These are phyloP conservation scores for Solanum infundibuliforme DNA, from an alignment of 257 asterid species.

Conservation along the genomic window DNA sequence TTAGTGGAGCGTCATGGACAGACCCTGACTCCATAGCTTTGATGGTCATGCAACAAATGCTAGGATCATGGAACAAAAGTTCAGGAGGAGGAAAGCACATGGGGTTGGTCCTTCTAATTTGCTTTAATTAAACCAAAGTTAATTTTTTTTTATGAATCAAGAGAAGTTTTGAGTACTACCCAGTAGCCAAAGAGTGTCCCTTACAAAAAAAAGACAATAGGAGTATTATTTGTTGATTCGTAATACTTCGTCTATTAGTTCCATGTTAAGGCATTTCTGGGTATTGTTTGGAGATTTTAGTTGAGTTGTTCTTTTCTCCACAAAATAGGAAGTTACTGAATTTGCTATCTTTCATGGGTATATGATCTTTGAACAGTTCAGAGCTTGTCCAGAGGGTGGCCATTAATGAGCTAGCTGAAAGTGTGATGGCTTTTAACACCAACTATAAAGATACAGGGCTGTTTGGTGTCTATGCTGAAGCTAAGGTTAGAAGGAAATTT, in stretches of 20 bases:
- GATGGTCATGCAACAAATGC: slow-evolving; percentile 80
- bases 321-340: neutral
- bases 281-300: neutral
- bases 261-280: neutral
- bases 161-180: neutral
- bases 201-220: neutral
- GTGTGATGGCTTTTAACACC: slow-evolving; percentile 84
- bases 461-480: slow-evolving; percentile 82
- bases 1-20: slow-evolving; percentile 89
- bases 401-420: slow-evolving; percentile 73
- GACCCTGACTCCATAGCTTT: slow-evolving; percentile 83
- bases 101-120: slow-evolving; percentile 46
- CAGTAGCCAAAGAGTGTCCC: neutral
- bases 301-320: neutral
- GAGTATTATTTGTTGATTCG: neutral
- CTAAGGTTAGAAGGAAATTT: slow-evolving; percentile 35
- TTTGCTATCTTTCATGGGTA: slow-evolving; percentile 4
- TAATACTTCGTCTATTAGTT: neutral
- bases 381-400: slow-evolving; percentile 62
- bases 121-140: neutral
- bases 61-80: slow-evolving; percentile 74
- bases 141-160: neutral
- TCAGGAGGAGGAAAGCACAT: slow-evolving; percentile 74
- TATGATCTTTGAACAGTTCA: slow-evolving; percentile 41
- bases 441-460: slow-evolving; percentile 88